These are phyloP conservation scores for Leishmania turanica DNA, from an alignment of 208 protist species.

Conservation along the genomic window DNA sequence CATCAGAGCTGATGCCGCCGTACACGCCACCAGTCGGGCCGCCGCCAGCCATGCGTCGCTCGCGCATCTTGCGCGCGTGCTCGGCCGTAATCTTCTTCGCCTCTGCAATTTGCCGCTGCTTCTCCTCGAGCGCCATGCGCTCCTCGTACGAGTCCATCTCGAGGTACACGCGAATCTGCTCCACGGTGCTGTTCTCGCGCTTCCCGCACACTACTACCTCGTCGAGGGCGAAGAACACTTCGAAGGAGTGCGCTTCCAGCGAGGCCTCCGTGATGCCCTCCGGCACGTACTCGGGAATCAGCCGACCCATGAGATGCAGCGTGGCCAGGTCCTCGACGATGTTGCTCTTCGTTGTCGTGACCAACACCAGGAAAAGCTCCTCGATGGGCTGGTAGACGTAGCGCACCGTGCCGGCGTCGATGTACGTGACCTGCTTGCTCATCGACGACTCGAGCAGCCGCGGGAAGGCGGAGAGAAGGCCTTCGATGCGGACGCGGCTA, in stretches of 20 bases:
- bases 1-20: constrained; percentile 78
- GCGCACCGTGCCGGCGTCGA: constrained; percentile 95
- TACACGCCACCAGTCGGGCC: constrained; percentile 49
- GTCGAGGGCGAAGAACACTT: constrained; percentile 98
- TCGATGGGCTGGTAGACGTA: constrained; percentile 99
- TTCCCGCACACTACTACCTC: constrained; percentile 96
- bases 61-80: constrained; percentile 82
- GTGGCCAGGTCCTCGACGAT: constrained; percentile 98
- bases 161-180: constrained; percentile 95
- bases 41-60: constrained; percentile 51
- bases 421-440: constrained; percentile 96
- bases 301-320: constrained; percentile 91
- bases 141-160: constrained; percentile 98
- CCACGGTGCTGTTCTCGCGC: constrained; percentile 94
- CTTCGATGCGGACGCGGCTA: constrained; percentile 95
- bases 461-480: constrained; percentile 97
- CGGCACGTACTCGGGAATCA: constrained; percentile 92
- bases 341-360: constrained; percentile 97
- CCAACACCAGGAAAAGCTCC: constrained; percentile 91
- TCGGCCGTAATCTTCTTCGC: constrained; percentile 91
- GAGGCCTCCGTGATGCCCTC: constrained; percentile 66
- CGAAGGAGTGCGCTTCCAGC: constrained; percentile 89
- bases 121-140: constrained; percentile 82
- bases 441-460: constrained; percentile 91
- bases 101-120: constrained; percentile 87